phyloP scores from a whole-genome alignment of 352 stramenopile genomes.

The Phytophthora agathidicida region DNA sequence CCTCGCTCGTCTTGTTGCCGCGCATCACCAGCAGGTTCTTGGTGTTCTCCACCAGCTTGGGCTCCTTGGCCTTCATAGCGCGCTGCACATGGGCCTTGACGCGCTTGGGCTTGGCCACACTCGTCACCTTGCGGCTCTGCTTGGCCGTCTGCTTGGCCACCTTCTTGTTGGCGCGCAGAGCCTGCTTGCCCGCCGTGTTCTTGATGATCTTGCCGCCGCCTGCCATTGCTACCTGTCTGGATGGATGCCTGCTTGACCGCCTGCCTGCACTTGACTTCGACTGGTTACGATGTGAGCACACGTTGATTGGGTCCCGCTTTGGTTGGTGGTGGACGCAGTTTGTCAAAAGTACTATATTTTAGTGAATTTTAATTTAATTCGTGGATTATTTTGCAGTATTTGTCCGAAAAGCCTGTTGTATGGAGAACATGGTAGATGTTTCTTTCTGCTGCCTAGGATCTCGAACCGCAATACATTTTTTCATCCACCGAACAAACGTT shows the following conservation, averaged over 20 bases:
- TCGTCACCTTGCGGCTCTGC: constrained; percentile 74
- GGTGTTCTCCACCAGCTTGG: constrained; percentile 93
- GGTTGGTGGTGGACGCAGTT: constrained; percentile 47
- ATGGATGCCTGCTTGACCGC: too few relatives aligned
- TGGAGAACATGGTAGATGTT: background rate
- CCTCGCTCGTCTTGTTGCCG: constrained; percentile 90
- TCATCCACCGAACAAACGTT: too few relatives aligned
- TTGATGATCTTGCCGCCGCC: constrained; percentile 72
- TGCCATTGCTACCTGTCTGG: constrained; percentile 45
- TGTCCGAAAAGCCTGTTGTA: background rate
- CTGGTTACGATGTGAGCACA: constrained; percentile 23
- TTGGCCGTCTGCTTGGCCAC: constrained; percentile 72
- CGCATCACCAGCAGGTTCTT: constrained; percentile 91
- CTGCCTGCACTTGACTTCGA: constrained; percentile 21
- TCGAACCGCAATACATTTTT: constrained; percentile 2
- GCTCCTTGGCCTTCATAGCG: constrained; percentile 87
- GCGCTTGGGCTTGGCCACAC: constrained; percentile 77
- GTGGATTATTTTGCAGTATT: background rate
- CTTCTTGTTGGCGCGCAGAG: constrained; percentile 68
- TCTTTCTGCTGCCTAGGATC: constrained; percentile 3
- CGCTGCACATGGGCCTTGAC: constrained; percentile 83
- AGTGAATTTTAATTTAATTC: constrained; percentile 10
- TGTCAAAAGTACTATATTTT: constrained; percentile 5
- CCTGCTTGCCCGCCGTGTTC: constrained; percentile 71
- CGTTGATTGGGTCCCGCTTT: constrained; percentile 39